Base-by-base conservation (phyloP, 768 basidiomycete species). In the Lactarius sanguifluus region DNA sequence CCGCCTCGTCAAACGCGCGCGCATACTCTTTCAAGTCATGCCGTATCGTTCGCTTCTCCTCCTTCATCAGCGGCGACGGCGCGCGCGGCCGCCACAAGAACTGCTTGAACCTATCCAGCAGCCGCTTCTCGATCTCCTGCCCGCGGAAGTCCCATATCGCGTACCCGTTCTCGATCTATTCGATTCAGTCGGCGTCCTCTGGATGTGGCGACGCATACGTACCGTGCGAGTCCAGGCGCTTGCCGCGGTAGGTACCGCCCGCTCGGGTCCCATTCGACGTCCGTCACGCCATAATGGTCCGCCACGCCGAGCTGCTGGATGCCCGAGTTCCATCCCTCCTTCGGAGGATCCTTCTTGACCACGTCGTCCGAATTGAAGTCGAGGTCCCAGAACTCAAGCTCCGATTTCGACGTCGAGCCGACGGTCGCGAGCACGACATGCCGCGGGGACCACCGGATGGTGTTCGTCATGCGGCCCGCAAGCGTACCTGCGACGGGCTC, bases 71-170 rank as follows among this genome's bases (percentile, higher is more conserved):
- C 59, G 98, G 79, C 3, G 92, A 90, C 13, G 87, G 85, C 5
- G 97, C 94, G 23, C 97, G 89, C 30, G 96, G 96, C 43, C 97
- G 89, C 96, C 96, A 99, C 68, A 98, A 85, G 78, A 98, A 94
- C 77, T 99, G 97, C 81, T 99, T 99, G 86, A 99, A 98, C 64
- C 90, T 87, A 75, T 98, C 97, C 69, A 91, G 81, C 65, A 94
- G 86, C 59, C 89, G 88, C 75, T 92, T 91, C 75, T 90, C 84
- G n/a, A 95, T 81, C 76, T 96, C 93, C 76, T 93, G 90, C 20
- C 96, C 97, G 61, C 91, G 90, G 85, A 97, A 98, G 79, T 98
- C 96, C 94, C 96, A 98, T 71, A 99, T 87, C 12, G 90, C 90
- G 75, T 88, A 98, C 41, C 97, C 97, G 67, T 98, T 93, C 76